Conservation (phyloP, 2,329 filamentous ascomycete genomes). For the Microdochium trichocladiopsis region DNA sequence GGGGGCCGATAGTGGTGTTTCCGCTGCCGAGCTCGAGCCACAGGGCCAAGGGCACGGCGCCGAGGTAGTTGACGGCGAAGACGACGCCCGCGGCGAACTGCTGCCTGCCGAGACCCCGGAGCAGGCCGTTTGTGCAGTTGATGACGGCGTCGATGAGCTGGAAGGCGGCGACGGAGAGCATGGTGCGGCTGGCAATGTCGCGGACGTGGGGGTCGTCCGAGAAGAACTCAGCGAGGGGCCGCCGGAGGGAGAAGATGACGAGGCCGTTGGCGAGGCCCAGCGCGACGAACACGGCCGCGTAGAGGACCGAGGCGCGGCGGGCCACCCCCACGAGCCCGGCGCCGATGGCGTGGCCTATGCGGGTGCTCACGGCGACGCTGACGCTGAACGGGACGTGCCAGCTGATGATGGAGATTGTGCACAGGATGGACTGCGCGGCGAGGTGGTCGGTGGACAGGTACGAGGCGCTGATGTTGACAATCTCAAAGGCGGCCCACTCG, state of each 20-base stretch:
- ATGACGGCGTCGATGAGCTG: constrained; percentile 27
- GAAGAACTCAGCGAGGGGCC: constrained; percentile 21
- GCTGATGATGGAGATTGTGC: constrained; percentile 29
- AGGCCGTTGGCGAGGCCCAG: constrained; percentile 26
- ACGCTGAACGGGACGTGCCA: constrained; percentile 37
- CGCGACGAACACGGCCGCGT: constrained; percentile 21
- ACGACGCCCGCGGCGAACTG: constrained; percentile 27
- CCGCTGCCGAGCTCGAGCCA: constrained; percentile 29
- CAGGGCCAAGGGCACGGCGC: constrained; percentile 27
- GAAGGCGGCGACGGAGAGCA: constrained; percentile 23
- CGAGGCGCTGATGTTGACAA: constrained; percentile 35
- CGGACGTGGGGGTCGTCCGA: constrained; percentile 21
- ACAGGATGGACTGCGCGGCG: constrained; percentile 32
- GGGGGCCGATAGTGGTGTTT: no score
- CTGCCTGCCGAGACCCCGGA: constrained; percentile 30
- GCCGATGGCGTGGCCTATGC: constrained; percentile 33
- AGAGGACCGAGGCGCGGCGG: constrained; percentile 20
- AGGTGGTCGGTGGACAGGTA: constrained; percentile 34
- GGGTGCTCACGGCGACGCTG: constrained; percentile 31
- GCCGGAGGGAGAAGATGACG: constrained; percentile 20
- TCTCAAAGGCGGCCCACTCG: constrained; percentile 34
- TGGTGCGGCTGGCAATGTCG: constrained; percentile 18
- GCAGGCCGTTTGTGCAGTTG: constrained; percentile 27
- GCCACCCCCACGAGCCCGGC: constrained; percentile 22
- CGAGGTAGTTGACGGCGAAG: constrained; percentile 27